Base-by-base conservation (phyloP, 1,284 basidiomycete genomes). In the Waitea zeae region DNA sequence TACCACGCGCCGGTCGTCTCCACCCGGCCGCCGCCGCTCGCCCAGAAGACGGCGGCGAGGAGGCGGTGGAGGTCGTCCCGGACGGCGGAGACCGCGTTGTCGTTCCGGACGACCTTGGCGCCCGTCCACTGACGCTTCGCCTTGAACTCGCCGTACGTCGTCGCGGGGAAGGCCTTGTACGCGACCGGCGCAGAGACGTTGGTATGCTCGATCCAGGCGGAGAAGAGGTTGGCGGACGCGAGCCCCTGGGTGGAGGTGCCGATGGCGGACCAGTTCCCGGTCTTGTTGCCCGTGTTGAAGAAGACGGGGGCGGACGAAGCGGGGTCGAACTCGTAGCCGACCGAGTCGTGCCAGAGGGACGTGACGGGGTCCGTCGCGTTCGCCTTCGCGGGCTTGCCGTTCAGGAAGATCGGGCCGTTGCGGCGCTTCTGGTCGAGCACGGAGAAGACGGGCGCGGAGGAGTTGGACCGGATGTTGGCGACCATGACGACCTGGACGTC, bases 401-500 rank as follows among this genome's bases (percentile, higher is more conserved):
- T 54, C 14, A 73, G 49, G 31, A 59, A 50, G 13, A 71, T 53
- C 4, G 46, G 33, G 2, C 63, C 65, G 20, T 46, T 49, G 28
- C 54, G 62, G 12, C 55, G 58, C 36, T 64, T 62, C 49, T 80
- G 72, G 47, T 80, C 76, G 29, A 81, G 60, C 17, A 80, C 68
- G 20, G 69, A 67, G 49, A 67, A 62, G 33, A 79, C 60, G 9
- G 69, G 61, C 4, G 61, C 54, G 34, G 41, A 46, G 36, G 58
- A 58, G 11, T 50, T 50, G 6, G 67, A 68, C 17, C 52, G 49
- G 36, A 76, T 51, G 32, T 53, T 53, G 13, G 69, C 58, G 24
- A 77, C 49, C 59, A 72, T 70, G 42, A 80, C 67, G 42, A 67
- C 63, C 46, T 74, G 64, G 26, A 71, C 56, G 44, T 72, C 65